Base-by-base conservation (phyloP, 768 basidiomycete species). In the Podaxis mareebaensis region DNA sequence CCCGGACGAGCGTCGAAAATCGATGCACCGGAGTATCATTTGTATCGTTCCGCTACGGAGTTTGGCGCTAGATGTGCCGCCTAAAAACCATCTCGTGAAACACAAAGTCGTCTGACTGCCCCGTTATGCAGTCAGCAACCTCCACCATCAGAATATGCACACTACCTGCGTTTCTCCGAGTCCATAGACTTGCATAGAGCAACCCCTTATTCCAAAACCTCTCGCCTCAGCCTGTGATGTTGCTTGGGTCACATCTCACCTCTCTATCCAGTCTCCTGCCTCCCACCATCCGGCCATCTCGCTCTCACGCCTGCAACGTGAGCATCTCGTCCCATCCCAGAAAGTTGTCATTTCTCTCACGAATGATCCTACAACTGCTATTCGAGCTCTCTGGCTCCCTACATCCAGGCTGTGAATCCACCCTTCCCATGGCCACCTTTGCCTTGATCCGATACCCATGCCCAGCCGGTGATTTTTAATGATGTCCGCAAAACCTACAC, bases 301-400 rank as follows among this genome's bases (percentile, higher is more conserved):
- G 53, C 67, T 69, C 68, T 65, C 64, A 67, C 66, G 64, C 62
- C 60, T 42, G 4, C 46, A 61, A 51, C 53, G 40, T 57, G 60
- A 57, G 56, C 52, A 56, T 49, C 56, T 55, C 46, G 51, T 54
- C 51, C 60, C 8, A n/a, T 24, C 61, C 60, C 44, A 48, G 63
- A 65, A 53, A 17, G 48, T 24, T 30, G 30, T 53, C 40, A 26
- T 15, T 26, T 33, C 65, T 71, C 69, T 66, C 67, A 70, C 64
- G 67, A 28, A 24, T 53, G 20, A 65, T 24, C 48, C 55, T 64
- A 30, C 62, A 30, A 48, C 26, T 13, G 26, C 17, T 42, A 39
- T 56, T n/a, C 30, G 12, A 30, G 20, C 36, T 36, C 30, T n/a
- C 39, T 53, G 60, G 51, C 26, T 46, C 64, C 64, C 60, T 44